A percentile compares a stretch with the other conserved stretches of the same genome.
Evolutionary conservation across 331 rosid species (phyloP).

Genomic region (Quercus tomentella): DNA sequence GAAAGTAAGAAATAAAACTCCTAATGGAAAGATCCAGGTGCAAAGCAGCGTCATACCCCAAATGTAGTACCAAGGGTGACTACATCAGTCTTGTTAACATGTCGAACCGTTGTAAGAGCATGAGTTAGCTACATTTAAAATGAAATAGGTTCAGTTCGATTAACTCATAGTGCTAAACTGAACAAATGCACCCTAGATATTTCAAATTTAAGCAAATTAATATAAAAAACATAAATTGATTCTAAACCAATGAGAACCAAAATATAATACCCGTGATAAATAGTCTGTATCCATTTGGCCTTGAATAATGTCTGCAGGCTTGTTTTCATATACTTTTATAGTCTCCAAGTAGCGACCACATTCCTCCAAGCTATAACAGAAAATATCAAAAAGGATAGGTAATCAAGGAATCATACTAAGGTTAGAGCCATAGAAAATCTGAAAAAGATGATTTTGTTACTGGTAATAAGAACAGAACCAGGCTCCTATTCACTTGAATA

Average conservation of each 20-base stretch:
- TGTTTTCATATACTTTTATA: conserved; percentile 89
- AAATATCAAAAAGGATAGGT: conserved; percentile 14
- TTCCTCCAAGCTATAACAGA: conserved; percentile 75
- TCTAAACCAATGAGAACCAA: conserved; percentile 1
- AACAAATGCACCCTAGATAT: conserved; percentile 1
- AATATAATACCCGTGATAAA: conserved; percentile 68
- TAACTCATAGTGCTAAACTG: background rate
- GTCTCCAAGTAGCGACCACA: conserved; percentile 99
- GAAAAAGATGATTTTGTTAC: background rate
- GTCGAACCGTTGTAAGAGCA: conserved; percentile 80
- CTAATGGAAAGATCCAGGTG: background rate
- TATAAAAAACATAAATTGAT: background rate
- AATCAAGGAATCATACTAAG: background rate
- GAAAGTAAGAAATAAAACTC: background rate
- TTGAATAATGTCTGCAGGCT: conserved; percentile 95
- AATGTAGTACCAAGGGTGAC: conserved; percentile 97
- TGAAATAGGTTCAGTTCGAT: conserved; percentile 22
- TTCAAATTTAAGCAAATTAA: conserved; percentile 12
- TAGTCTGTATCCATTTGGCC: conserved; percentile 98
- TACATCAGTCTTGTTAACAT: conserved; percentile 92
- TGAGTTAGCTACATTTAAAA: conserved; percentile 64
- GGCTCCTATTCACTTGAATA: background rate
- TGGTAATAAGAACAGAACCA: conserved; percentile 8
- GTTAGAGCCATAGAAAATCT: background rate
- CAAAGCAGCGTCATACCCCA: conserved; percentile 51